Evolutionary conservation across 352 stramenopile genomes (phyloP).

Genomic region (Globisporangium paroecandrum): DNA sequence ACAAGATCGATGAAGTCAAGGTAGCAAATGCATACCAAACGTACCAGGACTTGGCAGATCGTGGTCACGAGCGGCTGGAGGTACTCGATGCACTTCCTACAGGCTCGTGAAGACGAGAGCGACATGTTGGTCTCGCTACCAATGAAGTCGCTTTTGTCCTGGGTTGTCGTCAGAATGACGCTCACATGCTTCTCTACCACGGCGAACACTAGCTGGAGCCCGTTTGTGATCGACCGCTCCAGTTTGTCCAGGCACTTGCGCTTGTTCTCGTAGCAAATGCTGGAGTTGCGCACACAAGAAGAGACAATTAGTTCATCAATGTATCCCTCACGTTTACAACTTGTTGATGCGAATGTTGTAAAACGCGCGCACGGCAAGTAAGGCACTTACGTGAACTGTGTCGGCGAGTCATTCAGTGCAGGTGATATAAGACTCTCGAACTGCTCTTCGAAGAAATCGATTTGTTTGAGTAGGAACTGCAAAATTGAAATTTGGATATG

Average conservation of each 20-base stretch:
- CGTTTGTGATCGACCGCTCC: constrained; percentile 42
- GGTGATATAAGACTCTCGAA: constrained; percentile 47
- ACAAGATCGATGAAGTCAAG: background rate
- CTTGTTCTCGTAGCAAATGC: constrained; percentile 78
- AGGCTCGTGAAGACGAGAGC: constrained; percentile 65
- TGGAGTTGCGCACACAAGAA: constrained; percentile 15
- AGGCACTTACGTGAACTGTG: constrained; percentile 61
- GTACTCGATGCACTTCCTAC: constrained; percentile 68
- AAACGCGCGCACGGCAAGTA: background rate
- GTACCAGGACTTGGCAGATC: constrained; percentile 54
- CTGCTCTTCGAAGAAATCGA: constrained; percentile 60
- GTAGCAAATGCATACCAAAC: constrained; percentile 6
- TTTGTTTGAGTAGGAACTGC: constrained; percentile 53
- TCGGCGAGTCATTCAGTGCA: constrained; percentile 43
- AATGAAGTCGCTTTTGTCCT: constrained; percentile 79
- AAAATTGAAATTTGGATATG: constrained; percentile 1
- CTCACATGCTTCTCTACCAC: constrained; percentile 65
- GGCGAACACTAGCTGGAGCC: constrained; percentile 48
- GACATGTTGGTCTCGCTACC: constrained; percentile 71
- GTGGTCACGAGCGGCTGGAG: constrained; percentile 54
- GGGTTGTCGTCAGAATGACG: constrained; percentile 44
- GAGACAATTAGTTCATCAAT: background rate
- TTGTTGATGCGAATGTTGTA: background rate
- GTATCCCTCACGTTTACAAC: background rate
- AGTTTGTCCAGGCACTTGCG: constrained; percentile 64